These are phyloP conservation scores for Rostrohypoxylon terebratum DNA, from an alignment of 495 filamentous ascomycete genomes.

Conservation along the genomic window DNA sequence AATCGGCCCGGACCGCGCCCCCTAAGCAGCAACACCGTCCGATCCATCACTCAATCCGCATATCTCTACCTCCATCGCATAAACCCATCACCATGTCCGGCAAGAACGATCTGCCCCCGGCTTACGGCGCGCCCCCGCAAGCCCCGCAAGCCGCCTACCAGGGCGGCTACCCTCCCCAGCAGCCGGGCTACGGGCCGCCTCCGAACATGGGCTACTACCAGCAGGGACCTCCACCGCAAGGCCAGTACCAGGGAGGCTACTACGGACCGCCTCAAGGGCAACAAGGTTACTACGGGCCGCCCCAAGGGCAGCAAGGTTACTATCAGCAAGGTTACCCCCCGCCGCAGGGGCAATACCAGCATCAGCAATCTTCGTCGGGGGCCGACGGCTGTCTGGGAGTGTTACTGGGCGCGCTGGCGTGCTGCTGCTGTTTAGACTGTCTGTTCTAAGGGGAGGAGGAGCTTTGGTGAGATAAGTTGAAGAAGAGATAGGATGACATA, in stretches of 20 bases:
- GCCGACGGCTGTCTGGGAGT: constrained; percentile 51
- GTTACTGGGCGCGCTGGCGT: constrained; percentile 55
- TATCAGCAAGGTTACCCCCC: constrained; percentile 37
- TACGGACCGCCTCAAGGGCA: constrained; percentile 37
- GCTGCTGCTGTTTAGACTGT: constrained; percentile 63
- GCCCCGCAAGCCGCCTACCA: constrained; percentile 49
- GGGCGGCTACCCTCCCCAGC: constrained; percentile 36
- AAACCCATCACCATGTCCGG: constrained; percentile 50
- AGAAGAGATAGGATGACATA: not conserved
- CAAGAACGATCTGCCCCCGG: constrained; percentile 58
- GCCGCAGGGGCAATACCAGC: constrained; percentile 43
- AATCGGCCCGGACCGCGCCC: not conserved
- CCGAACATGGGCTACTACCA: constrained; percentile 60
- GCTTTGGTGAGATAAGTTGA: not conserved
- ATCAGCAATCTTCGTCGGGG: constrained; percentile 34
- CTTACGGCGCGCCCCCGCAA: constrained; percentile 51
- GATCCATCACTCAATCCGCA: too few relatives aligned
- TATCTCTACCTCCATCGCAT: not conserved
- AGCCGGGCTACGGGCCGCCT: constrained; percentile 40
- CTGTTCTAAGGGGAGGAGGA: constrained; percentile 51
- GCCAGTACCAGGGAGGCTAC: constrained; percentile 31
- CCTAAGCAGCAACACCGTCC: not conserved
- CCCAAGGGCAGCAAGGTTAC: constrained; percentile 20
- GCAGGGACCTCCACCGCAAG: constrained; percentile 35
- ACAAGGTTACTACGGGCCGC: constrained; percentile 21